Percentiles rank a stretch among this genome's conserved stretches.
These are phyloP conservation scores for Emmonsiellopsis sp. DNA, from an alignment of 2,329 filamentous ascomycete species.

Conservation along the genomic window DNA sequence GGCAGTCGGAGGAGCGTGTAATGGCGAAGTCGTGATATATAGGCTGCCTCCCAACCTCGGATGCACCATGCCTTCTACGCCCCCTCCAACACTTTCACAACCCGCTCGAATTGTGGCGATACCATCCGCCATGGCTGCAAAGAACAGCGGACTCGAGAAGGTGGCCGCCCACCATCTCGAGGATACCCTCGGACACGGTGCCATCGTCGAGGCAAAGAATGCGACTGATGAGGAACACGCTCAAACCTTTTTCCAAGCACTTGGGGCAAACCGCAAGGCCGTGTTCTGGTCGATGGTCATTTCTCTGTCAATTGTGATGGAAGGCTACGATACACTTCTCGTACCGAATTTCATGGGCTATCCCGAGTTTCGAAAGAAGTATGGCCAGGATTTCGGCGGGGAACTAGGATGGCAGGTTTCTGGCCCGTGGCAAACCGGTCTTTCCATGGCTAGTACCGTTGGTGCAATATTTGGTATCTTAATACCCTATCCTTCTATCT, in stretches of 20 bases:
- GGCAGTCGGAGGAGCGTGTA: no score
- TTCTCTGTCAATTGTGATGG: slow-evolving; percentile 83
- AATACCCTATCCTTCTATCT: not conserved
- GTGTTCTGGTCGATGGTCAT: slow-evolving; percentile 75
- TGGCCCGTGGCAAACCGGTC: slow-evolving; percentile 21
- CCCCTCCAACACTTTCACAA: no score
- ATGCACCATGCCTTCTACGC: no score
- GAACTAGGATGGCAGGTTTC: slow-evolving; percentile 23
- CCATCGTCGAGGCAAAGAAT: slow-evolving; percentile 23
- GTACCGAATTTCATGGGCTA: slow-evolving; percentile 66
- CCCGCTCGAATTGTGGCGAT: no score
- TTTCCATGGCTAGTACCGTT: not conserved
- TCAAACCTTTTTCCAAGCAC: slow-evolving; percentile 65
- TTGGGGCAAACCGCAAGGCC: slow-evolving; percentile 78
- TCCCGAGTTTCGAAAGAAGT: slow-evolving; percentile 31
- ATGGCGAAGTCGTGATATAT: no score
- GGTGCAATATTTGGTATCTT: not conserved
- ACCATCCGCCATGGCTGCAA: not conserved
- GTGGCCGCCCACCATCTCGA: not conserved
- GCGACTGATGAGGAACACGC: slow-evolving; percentile 43
- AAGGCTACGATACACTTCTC: slow-evolving; percentile 74
- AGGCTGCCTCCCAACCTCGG: no score
- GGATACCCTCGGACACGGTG: not conserved
- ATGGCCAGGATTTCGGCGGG: slow-evolving; percentile 19
- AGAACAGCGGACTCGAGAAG: not conserved